phyloP scores from a whole-genome alignment of 1,284 basidiomycete genomes.

The Fomitopsis schrenkii region DNA sequence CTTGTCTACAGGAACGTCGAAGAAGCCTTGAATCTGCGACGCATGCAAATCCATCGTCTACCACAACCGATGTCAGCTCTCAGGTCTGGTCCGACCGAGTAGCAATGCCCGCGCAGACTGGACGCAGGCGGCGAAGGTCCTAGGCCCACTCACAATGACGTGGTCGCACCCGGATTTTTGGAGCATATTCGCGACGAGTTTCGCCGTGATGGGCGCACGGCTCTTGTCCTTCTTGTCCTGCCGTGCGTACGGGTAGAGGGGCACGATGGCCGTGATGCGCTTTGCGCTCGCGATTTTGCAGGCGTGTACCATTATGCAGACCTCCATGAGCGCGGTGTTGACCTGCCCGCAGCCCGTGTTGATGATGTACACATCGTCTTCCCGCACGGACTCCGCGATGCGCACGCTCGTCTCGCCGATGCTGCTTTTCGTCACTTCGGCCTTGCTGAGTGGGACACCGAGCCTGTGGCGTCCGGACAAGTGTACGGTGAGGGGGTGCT shows the following conservation, averaged over 20 bases:
- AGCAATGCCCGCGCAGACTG: not conserved
- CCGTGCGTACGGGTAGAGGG: conserved; percentile 91
- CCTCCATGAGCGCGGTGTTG: conserved; percentile 91
- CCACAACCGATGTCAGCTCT: not conserved
- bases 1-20: conserved; percentile 99
- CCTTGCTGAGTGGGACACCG: conserved; percentile 79
- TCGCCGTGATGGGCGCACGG: conserved; percentile 97
- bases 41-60: conserved; percentile 99
- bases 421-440: conserved; percentile 84
- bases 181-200: conserved; percentile 99
- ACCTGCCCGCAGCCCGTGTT: conserved; percentile 88
- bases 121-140: too few species aligned
- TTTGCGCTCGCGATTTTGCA: conserved; percentile 97
- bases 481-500: not conserved
- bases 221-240: conserved; percentile 99
- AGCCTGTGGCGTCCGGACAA: conserved; percentile 48
- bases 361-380: conserved; percentile 99
- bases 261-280: conserved; percentile 94
- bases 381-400: conserved; percentile 93
- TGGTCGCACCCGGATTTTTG: conserved; percentile 98
- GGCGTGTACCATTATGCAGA: conserved; percentile 99
- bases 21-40: conserved; percentile 99
- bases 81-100: not conserved
- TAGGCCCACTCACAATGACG: conserved; percentile 79
- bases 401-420: conserved; percentile 92